Conservation (phyloP, 805 yeast genomes). For the Lachancea lanzarotensis region DNA sequence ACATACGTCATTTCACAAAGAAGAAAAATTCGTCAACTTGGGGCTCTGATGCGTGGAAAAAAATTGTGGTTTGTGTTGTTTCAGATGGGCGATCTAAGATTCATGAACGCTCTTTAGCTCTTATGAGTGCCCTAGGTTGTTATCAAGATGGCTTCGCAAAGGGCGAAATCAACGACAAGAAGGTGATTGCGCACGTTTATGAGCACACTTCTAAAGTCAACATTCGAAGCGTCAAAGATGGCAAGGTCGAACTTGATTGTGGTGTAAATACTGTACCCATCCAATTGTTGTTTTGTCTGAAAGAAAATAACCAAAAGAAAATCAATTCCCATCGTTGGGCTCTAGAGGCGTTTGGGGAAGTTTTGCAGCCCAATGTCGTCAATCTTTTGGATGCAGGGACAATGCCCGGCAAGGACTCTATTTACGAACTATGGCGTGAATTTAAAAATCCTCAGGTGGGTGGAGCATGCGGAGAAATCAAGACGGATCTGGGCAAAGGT, state of each 20-base stretch:
- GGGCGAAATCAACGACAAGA: conserved; percentile 74
- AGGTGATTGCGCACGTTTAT: conserved; percentile 81
- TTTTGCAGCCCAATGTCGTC: conserved; percentile 74
- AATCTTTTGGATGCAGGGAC: conserved; percentile 92
- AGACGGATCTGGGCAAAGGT: conserved; percentile 67
- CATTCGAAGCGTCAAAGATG: conserved; percentile 57
- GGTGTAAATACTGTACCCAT: conserved; percentile 62
- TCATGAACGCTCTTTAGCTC: conserved; percentile 68
- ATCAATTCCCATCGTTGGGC: conserved; percentile 98
- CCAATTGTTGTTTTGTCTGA: conserved; percentile 82
- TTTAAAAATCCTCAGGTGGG: conserved; percentile 78
- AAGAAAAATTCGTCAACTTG: conserved; percentile 64
- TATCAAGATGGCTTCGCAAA: conserved; percentile 96
- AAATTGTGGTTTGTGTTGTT: conserved; percentile 80
- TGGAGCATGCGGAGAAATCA: conserved; percentile 97
- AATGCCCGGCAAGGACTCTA: conserved; percentile 75
- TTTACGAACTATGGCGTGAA: conserved; percentile 84
- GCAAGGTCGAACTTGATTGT: conserved; percentile 50
- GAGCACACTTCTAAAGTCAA: conserved; percentile 93
- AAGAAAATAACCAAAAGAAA: conserved; percentile 82
- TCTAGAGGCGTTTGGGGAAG: conserved; percentile 83
- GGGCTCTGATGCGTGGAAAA: conserved; percentile 97
- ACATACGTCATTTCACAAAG: conserved; percentile 65
- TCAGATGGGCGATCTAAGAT: conserved; percentile 89
- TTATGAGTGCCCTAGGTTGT: conserved; percentile 80